Evolutionary conservation across 2,329 filamentous ascomycete species (phyloP).

Genomic region (Curvularia sp.): DNA sequence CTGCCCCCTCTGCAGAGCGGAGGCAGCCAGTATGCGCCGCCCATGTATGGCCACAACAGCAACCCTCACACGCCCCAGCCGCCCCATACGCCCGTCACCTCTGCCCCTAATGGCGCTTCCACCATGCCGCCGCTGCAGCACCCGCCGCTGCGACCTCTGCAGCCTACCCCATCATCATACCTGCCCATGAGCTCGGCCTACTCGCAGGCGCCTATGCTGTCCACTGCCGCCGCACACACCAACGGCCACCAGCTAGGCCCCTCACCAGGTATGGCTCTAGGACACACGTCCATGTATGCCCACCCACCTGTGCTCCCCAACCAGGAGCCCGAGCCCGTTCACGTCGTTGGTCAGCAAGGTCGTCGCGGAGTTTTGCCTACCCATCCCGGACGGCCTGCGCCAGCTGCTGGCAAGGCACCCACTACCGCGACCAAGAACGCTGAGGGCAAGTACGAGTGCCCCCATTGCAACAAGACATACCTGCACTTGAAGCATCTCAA

Average conservation of each 20-base stretch:
- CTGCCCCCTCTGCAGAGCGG: slow-evolving; percentile 47
- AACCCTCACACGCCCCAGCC: slow-evolving; percentile 51
- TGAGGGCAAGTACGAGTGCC: slow-evolving; percentile 97
- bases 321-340: slow-evolving; percentile 70
- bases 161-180: slow-evolving; percentile 49
- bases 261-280: slow-evolving; percentile 50
- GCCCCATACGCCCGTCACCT: slow-evolving; percentile 46
- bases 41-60: slow-evolving; percentile 48
- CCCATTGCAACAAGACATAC: slow-evolving; percentile 98
- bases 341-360: slow-evolving; percentile 94
- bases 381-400: slow-evolving; percentile 82
- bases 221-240: slow-evolving; percentile 45
- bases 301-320: slow-evolving; percentile 49
- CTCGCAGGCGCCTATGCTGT: slow-evolving; percentile 46
- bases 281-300: slow-evolving; percentile 49
- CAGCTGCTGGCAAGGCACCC: slow-evolving; percentile 79
- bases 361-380: slow-evolving; percentile 90
- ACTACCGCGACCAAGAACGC: slow-evolving; percentile 93
- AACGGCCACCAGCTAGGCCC: slow-evolving; percentile 47
- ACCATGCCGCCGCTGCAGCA: slow-evolving; percentile 49
- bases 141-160: slow-evolving; percentile 48
- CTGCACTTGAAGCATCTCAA: slow-evolving; percentile 97
- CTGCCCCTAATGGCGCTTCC: slow-evolving; percentile 39
- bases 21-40: slow-evolving; percentile 34
- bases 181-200: slow-evolving; percentile 45